Conservation (phyloP, 2,329 filamentous ascomycete genomes). For the Sordariomycetes sp. region DNA sequence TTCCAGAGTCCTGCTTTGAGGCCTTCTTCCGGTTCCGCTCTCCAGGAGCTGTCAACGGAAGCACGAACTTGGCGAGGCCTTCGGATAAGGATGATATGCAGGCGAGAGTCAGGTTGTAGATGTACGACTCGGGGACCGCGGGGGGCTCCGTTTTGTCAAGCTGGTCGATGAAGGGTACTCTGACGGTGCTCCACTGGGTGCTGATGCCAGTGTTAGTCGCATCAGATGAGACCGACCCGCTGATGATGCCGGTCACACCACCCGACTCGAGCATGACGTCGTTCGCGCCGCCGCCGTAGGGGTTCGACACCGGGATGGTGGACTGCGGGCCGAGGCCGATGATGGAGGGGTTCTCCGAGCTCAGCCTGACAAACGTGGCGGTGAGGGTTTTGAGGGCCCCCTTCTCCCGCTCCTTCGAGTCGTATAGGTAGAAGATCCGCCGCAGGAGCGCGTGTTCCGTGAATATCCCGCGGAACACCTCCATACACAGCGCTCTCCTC, state of each 20-base stretch:
- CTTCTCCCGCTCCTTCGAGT: conserved; percentile 61
- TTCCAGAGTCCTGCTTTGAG: conserved; percentile 29
- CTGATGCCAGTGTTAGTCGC: conserved; percentile 71
- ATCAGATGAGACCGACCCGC: conserved; percentile 55
- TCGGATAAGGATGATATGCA: conserved; percentile 89
- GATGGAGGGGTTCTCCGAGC: conserved; percentile 78
- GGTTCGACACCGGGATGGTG: conserved; percentile 59
- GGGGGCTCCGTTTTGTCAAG: conserved; percentile 87
- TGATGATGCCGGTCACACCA: conserved; percentile 79
- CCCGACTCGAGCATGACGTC: conserved; percentile 86
- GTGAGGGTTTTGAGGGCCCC: conserved; percentile 73
- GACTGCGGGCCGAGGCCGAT: conserved; percentile 89
- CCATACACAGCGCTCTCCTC: conserved; percentile 86
- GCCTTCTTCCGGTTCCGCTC: conserved; percentile 48
- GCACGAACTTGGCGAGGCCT: conserved; percentile 82
- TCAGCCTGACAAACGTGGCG: conserved; percentile 81
- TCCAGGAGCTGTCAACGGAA: conserved; percentile 78
- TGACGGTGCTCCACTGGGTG: conserved; percentile 79
- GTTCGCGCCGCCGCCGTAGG: conserved; percentile 46
- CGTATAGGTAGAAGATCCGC: conserved; percentile 71
- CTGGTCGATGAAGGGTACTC: conserved; percentile 84
- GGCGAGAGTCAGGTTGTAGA: conserved; percentile 79
- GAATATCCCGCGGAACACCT: conserved; percentile 80
- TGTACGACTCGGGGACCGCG: conserved; percentile 77
- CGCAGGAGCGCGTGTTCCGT: conserved; percentile 68